Base-by-base conservation (phyloP, 1,139 yeast species). In the Chernovozyma aurita region DNA sequence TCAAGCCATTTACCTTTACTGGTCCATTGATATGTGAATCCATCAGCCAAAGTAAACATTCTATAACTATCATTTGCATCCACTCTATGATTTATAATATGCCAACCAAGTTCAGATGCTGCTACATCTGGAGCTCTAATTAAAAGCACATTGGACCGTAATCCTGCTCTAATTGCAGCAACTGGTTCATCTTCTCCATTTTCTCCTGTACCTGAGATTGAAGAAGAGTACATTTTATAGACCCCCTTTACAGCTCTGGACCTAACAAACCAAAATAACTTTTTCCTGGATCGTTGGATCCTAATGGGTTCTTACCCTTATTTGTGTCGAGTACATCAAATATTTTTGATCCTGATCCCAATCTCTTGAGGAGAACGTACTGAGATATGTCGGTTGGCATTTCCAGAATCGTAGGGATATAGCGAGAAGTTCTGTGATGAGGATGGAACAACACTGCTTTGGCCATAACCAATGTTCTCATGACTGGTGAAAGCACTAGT, bases 191-290 rank as follows among this genome's bases (percentile, higher is more conserved):
- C 78, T 45, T 66, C 70, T 3, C 74, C 78, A 18, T 64, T 48
- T 27, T 61, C 59, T 3, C 74, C 75, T 0, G 75, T 68, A 2
- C 57, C 60, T 30, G 50, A 41, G 26, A 65, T 57, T 13, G 52
- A 59, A 4, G 65, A 55, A 4, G 74, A 67, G 45, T 63, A 77
- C 76, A 78, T 69, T 48, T 69, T 76, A 55, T 77, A 77, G 2
- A 80, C 80, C 32, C 84, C 82, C 52, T 77, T 77, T 31, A 78
- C 82, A 4, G 82, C 81, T 42, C 83, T 62, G 8, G 82, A 76
- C 43, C 83, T 64, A 13, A 65, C 64, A 57, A 76, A 73, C 68
- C 76, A 70, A 47, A 70, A 76, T 12, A 76, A 47, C 22, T 71
- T 56, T 31, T 71, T 5, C 53, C 51, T 12, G 69, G 65, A 33